These are phyloP conservation scores for Suillus luteus DNA, from an alignment of 768 basidiomycete genomes.

Conservation along the genomic window DNA sequence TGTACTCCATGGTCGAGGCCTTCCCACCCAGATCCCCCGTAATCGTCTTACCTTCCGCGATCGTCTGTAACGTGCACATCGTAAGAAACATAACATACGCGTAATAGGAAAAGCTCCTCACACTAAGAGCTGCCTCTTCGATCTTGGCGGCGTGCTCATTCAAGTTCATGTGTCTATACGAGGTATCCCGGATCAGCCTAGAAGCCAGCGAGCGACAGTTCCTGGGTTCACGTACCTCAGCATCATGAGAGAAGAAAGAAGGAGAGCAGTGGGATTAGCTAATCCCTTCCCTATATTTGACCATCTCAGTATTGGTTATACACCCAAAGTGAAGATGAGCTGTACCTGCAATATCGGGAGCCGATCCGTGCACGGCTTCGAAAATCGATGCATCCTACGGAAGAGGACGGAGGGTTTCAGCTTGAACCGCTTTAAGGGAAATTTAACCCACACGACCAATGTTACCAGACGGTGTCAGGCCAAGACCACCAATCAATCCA, in stretches of 20 bases:
- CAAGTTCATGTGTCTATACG: conserved; percentile 86
- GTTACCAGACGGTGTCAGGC: conserved; percentile 96
- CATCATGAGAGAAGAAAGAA: conserved; percentile 98
- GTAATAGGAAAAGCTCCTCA: conserved; percentile 43
- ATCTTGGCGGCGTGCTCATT: conserved; percentile 83
- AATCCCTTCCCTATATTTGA: conserved; percentile 70
- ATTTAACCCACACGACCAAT: conserved; percentile 76
- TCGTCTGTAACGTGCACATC: conserved; percentile 60
- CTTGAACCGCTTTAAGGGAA: conserved; percentile 15
- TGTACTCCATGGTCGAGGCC: conserved; percentile 87
- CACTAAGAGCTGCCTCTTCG: conserved; percentile 86
- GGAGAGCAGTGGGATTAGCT: conserved; percentile 98
- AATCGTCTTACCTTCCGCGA: conserved; percentile 93
- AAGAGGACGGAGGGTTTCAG: conserved; percentile 18
- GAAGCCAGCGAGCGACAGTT: neutral
- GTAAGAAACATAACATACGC: conserved; percentile 4
- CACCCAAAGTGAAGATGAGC: conserved; percentile 14
- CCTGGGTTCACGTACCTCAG: conserved; percentile 60
- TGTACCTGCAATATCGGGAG: conserved; percentile 96
- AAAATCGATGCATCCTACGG: conserved; percentile 95
- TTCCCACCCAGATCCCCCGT: conserved; percentile 97
- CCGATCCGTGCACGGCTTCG: conserved; percentile 98
- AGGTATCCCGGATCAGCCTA: conserved; percentile 27
- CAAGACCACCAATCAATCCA: conserved; percentile 96
- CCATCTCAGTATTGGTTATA: conserved; percentile 11